A percentile compares a stretch with the other conserved stretches of the same genome.
phyloP scores from a whole-genome alignment of 129 eudicot species.

The Scalesia atractyloides region DNA sequence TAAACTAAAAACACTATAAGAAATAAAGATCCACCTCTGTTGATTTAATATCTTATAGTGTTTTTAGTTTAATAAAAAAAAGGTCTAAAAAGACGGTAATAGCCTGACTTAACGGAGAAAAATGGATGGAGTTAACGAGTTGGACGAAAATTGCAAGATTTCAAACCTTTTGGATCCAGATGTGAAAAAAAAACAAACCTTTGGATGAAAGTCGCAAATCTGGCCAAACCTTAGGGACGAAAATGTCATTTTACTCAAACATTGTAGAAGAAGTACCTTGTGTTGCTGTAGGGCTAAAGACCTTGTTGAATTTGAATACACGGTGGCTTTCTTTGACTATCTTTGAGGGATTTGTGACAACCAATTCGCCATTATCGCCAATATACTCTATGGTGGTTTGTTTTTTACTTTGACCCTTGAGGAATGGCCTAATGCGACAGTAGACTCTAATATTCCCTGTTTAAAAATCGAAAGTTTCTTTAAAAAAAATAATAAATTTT shows the following conservation, averaged over 20 bases:
- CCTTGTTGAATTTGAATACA: constrained; percentile 78
- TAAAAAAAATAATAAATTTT: not conserved
- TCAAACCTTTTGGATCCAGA: too few relatives aligned
- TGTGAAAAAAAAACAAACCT: too few relatives aligned
- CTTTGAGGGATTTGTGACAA: constrained; percentile 75
- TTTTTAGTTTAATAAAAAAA: too few relatives aligned
- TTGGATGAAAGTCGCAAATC: too few relatives aligned
- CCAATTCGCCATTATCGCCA: constrained; percentile 89
- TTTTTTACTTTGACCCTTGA: constrained; percentile 62
- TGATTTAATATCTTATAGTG: too few relatives aligned
- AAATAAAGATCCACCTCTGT: too few relatives aligned
- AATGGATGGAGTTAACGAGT: too few relatives aligned
- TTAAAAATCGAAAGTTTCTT: constrained; percentile 11
- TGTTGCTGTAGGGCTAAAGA: constrained; percentile 75
- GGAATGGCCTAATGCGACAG: constrained; percentile 86
- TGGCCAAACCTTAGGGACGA: too few relatives aligned
- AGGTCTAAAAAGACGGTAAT: too few relatives aligned
- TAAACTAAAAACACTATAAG: too few relatives aligned
- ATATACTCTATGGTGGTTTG: constrained; percentile 70
- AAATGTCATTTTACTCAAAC: not conserved
- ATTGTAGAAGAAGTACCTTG: constrained; percentile 56
- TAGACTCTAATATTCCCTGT: constrained; percentile 88
- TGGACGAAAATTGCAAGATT: too few relatives aligned
- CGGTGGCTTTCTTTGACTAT: constrained; percentile 77
- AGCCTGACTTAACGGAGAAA: too few relatives aligned